These are phyloP conservation scores for Phlebopus sp. DNA, from an alignment of 1,284 basidiomycete species.

Conservation along the genomic window DNA sequence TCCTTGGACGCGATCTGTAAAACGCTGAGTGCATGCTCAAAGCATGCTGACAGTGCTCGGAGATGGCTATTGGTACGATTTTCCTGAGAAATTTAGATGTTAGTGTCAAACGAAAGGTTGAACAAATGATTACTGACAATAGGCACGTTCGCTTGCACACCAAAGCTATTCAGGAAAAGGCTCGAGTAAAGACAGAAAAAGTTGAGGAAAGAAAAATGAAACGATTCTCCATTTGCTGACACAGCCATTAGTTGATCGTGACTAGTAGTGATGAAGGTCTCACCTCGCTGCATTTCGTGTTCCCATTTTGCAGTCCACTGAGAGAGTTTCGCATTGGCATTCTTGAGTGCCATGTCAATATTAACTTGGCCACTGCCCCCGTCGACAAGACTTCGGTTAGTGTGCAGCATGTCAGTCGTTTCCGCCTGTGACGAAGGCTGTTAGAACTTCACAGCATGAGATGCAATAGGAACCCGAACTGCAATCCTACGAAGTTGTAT, in stretches of 20 bases:
- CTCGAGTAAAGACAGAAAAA: constrained; percentile 75
- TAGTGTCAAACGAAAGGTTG: background rate
- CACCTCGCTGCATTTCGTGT: constrained; percentile 67
- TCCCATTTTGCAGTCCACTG: constrained; percentile 70
- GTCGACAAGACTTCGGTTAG: constrained; percentile 45
- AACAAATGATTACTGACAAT: constrained; percentile 41
- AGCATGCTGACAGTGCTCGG: constrained; percentile 69
- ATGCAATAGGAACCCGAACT: constrained; percentile 39
- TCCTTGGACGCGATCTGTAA: constrained; percentile 69
- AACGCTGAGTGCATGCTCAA: constrained; percentile 65
- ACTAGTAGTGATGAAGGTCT: constrained; percentile 9
- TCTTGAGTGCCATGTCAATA: constrained; percentile 65
- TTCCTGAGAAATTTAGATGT: constrained; percentile 27
- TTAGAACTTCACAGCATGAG: constrained; percentile 9
- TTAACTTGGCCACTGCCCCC: constrained; percentile 58
- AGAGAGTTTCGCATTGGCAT: constrained; percentile 67
- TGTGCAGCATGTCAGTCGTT: constrained; percentile 69
- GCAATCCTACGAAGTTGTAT: constrained; percentile 72
- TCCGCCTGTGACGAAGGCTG: constrained; percentile 48
- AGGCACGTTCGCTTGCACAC: constrained; percentile 59
- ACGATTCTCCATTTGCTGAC: constrained; percentile 61
- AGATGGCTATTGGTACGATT: constrained; percentile 55
- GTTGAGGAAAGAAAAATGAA: constrained; percentile 68
- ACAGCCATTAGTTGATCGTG: constrained; percentile 11
- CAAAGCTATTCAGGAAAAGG: constrained; percentile 79